Conservation (phyloP, 2,329 filamentous ascomycete species). For the Ceratocystis huliohia region DNA sequence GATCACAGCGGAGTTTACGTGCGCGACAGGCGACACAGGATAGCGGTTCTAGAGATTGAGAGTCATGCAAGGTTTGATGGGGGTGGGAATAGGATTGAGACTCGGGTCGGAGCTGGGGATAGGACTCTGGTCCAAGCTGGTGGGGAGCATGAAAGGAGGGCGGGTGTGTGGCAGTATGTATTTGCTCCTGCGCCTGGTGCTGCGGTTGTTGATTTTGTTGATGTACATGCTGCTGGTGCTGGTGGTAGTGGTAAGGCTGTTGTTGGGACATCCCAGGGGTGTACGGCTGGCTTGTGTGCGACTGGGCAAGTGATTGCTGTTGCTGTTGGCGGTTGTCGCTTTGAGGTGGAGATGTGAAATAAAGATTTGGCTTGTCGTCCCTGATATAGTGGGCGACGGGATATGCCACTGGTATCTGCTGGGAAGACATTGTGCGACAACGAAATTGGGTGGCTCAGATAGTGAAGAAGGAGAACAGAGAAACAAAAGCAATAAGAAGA, state of each 20-base stretch:
- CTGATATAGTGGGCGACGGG: background rate
- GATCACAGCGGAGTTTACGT: conserved; percentile 80
- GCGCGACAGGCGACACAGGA: conserved; percentile 74
- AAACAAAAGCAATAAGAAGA: conserved; percentile 9
- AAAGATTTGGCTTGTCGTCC: background rate
- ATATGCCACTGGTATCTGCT: background rate
- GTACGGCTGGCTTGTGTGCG: too few relatives aligned
- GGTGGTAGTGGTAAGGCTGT: too few relatives aligned
- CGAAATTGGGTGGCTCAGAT: background rate
- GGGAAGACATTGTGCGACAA: conserved; percentile 1
- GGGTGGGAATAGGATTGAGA: background rate
- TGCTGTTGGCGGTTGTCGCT: background rate
- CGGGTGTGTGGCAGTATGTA: too few relatives aligned
- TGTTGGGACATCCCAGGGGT: too few relatives aligned
- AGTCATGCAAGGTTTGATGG: conserved; percentile 12
- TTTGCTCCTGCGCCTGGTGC: too few relatives aligned
- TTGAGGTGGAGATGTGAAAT: background rate
- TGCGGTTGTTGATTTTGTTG: background rate
- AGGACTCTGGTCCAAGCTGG: background rate
- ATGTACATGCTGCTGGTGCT: background rate
- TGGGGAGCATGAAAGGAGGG: too few relatives aligned
- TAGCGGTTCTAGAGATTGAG: conserved; percentile 36
- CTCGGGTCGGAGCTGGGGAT: background rate
- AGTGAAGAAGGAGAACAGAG: conserved; percentile 2
- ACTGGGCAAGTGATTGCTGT: background rate